A percentile compares a stretch with the other conserved stretches of the same genome.
Conservation (phyloP, 2,329 filamentous ascomycete genomes). For the Paraconiothyrium brasiliense region DNA sequence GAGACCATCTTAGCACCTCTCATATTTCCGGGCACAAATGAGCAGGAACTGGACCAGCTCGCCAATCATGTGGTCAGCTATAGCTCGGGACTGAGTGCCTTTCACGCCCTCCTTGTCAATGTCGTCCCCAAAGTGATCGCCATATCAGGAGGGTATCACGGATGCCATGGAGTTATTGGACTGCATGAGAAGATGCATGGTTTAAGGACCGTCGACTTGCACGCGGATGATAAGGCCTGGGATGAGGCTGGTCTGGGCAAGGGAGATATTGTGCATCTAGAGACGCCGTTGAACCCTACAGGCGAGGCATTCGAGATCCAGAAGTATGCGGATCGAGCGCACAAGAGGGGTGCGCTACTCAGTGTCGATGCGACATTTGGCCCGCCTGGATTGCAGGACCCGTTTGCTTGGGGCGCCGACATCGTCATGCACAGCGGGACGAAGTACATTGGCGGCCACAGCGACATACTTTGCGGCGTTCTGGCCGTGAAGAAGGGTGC, state of each 20-base stretch:
- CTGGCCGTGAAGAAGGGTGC: conserved; percentile 67
- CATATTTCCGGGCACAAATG: conserved; percentile 62
- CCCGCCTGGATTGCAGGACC: conserved; percentile 87
- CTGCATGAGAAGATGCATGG: conserved; percentile 80
- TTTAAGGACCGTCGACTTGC: conserved; percentile 74
- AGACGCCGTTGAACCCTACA: conserved; percentile 92
- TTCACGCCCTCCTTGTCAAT: conserved; percentile 86
- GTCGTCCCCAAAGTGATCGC: conserved; percentile 84
- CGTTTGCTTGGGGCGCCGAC: conserved; percentile 83
- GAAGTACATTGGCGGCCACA: conserved; percentile 97
- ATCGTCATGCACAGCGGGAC: conserved; percentile 91
- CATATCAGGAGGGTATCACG: conserved; percentile 89
- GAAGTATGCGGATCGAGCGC: conserved; percentile 76
- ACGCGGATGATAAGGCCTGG: conserved; percentile 62
- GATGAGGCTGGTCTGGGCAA: conserved; percentile 70
- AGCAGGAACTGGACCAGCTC: conserved; percentile 28
- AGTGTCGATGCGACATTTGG: conserved; percentile 93
- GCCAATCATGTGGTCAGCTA: conserved; percentile 74
- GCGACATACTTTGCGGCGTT: conserved; percentile 89
- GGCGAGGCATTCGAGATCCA: conserved; percentile 81
- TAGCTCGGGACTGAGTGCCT: conserved; percentile 83
- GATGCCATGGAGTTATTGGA: conserved; percentile 84
- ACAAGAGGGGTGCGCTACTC: conserved; percentile 75
- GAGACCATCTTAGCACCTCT: conserved; percentile 82
- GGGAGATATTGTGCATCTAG: conserved; percentile 88